Evolutionary conservation across 164 flowering plant species (phyloP).

Genomic region (Stephania japonica): DNA sequence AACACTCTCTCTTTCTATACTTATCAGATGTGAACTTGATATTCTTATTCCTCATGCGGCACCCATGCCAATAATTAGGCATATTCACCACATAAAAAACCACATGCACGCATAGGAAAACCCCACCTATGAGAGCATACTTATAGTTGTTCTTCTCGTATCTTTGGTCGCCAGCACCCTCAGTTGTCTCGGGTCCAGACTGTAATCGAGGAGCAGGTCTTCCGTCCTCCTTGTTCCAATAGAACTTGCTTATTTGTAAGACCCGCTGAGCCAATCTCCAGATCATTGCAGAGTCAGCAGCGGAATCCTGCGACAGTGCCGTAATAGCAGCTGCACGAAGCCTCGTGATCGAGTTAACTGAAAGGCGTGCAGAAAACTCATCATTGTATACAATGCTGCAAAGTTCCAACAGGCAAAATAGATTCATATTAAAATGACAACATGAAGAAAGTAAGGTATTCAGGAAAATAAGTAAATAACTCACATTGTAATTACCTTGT

Average conservation of each 20-base stretch:
- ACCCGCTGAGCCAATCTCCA: slow-evolving; percentile 53
- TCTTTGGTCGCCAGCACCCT: slow-evolving; percentile 13
- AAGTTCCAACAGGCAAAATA: neutral
- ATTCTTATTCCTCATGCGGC: slow-evolving; percentile 5
- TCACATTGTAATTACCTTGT: slow-evolving; percentile 50
- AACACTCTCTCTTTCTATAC: slow-evolving; percentile 6
- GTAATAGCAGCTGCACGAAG: slow-evolving; percentile 71
- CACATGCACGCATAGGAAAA: slow-evolving; percentile 15
- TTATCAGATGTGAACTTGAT: slow-evolving; percentile 8
- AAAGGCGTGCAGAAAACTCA: slow-evolving; percentile 85
- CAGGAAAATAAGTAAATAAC: neutral
- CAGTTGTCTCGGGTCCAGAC: slow-evolving; percentile 15
- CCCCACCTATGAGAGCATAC: slow-evolving; percentile 18
- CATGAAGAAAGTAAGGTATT: neutral
- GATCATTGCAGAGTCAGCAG: slow-evolving; percentile 47
- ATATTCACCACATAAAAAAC: slow-evolving; percentile 20
- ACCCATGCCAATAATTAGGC: slow-evolving; percentile 7
- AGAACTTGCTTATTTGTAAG: slow-evolving; percentile 32
- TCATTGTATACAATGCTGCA: slow-evolving; percentile 66
- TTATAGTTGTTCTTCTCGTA: slow-evolving; percentile 17
- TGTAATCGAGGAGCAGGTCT: slow-evolving; percentile 16
- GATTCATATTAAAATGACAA: neutral
- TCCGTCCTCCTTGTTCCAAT: slow-evolving; percentile 15
- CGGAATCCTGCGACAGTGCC: slow-evolving; percentile 52
- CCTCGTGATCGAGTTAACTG: slow-evolving; percentile 63